Conservation (phyloP, 129 eudicot genomes). For the Cynara cardunculus region DNA sequence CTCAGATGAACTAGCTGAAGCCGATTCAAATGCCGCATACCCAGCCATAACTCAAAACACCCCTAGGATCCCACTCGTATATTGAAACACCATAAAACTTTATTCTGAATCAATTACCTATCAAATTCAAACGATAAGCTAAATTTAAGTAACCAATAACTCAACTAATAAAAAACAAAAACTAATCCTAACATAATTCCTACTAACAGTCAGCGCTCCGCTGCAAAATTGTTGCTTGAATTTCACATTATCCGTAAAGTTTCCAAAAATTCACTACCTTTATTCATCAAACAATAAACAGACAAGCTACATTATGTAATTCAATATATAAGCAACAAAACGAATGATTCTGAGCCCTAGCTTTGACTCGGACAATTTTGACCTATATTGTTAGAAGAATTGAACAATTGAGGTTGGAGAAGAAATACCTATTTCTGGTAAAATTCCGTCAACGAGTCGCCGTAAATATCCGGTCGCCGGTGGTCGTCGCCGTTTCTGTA, state of each 20-base stretch:
- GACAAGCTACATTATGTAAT: slow-evolving; percentile 19
- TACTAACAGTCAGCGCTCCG: slow-evolving; percentile 7
- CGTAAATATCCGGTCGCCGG: slow-evolving; percentile 20
- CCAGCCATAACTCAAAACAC: slow-evolving; percentile 57
- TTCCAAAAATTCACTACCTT: background rate
- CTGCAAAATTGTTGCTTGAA: slow-evolving; percentile 17
- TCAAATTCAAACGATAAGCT: slow-evolving; percentile 6
- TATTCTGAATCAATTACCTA: slow-evolving; percentile 24
- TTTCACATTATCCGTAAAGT: slow-evolving; percentile 17
- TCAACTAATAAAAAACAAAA: background rate
- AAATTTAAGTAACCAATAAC: background rate
- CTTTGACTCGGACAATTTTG: slow-evolving; percentile 20
- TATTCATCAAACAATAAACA: background rate
- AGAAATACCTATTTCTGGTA: background rate
- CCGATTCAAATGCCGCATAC: slow-evolving; percentile 50
- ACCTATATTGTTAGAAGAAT: background rate
- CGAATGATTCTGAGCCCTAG: slow-evolving; percentile 30
- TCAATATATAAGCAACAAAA: background rate
- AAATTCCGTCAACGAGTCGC: background rate
- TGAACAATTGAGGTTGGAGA: slow-evolving; percentile 1
- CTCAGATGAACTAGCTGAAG: slow-evolving; percentile 59
- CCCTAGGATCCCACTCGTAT: slow-evolving; percentile 4
- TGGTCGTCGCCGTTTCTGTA: slow-evolving; percentile 18
- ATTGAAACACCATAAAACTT: slow-evolving; percentile 10
- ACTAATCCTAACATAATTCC: slow-evolving; percentile 2